phyloP scores from a whole-genome alignment of 495 filamentous ascomycete species.

The Neurospora intermedia region DNA sequence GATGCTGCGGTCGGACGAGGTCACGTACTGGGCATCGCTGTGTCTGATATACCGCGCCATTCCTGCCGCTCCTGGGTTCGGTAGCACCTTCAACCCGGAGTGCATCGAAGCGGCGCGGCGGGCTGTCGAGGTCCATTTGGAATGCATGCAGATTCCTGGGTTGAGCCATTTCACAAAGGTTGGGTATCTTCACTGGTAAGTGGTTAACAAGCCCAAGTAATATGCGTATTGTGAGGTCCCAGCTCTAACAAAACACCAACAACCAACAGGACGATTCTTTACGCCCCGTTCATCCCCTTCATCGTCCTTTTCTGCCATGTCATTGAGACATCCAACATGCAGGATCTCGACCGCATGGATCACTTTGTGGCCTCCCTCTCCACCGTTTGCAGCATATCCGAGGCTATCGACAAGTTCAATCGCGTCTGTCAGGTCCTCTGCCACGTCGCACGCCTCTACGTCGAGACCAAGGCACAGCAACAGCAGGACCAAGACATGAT shows the following conservation, averaged over 20 bases:
- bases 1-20: conserved; percentile 44
- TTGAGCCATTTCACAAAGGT: conserved; percentile 34
- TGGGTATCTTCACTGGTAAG: conserved; percentile 55
- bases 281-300: conserved; percentile 57
- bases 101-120: conserved; percentile 50
- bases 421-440: conserved; percentile 50
- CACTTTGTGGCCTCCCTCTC: conserved; percentile 49
- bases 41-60: conserved; percentile 55
- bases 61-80: conserved; percentile 31
- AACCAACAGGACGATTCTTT: conserved; percentile 45
- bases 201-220: background rate
- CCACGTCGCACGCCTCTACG: conserved; percentile 50
- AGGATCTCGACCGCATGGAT: conserved; percentile 42
- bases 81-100: conserved; percentile 43
- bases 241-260: background rate
- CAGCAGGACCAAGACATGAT: conserved; percentile 35
- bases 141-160: conserved; percentile 40
- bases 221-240: background rate
- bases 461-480: conserved; percentile 46
- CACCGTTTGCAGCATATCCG: conserved; percentile 38
- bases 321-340: conserved; percentile 38
- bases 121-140: conserved; percentile 43
- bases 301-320: conserved; percentile 62
- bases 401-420: conserved; percentile 48
- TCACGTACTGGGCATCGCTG: conserved; percentile 42